phyloP scores from a whole-genome alignment of 1,284 basidiomycete species.

The Cryptococcus sp. region DNA sequence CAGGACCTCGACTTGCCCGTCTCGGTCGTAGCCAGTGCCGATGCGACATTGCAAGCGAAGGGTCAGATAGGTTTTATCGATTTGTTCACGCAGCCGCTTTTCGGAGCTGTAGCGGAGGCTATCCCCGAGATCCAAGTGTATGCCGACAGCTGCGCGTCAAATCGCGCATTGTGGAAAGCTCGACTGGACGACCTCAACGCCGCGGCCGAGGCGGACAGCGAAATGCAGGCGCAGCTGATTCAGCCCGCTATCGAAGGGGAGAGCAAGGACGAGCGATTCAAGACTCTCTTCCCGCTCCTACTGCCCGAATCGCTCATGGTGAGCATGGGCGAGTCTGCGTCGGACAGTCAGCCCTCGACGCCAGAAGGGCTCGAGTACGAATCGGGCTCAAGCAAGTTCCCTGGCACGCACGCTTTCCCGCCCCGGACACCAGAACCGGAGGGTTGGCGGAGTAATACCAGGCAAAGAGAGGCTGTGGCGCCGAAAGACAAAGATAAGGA shows the following conservation, averaged over 20 bases:
- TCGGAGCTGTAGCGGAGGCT: constrained; percentile 69
- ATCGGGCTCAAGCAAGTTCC: neutral
- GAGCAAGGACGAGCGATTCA: constrained; percentile 48
- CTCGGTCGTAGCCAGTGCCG: constrained; percentile 65
- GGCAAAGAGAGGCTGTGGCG: neutral
- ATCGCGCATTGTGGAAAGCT: constrained; percentile 67
- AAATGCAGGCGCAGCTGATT: constrained; percentile 23
- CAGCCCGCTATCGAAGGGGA: constrained; percentile 32
- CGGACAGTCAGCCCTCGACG: neutral
- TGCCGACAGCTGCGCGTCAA: constrained; percentile 64
- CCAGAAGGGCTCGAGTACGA: neutral
- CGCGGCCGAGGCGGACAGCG: constrained; percentile 12
- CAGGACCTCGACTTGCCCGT: constrained; percentile 71
- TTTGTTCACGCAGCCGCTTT: constrained; percentile 76
- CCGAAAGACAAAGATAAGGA: neutral
- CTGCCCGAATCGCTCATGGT: constrained; percentile 40
- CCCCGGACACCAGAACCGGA: too few species aligned
- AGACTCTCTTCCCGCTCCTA: constrained; percentile 54
- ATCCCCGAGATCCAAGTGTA: constrained; percentile 72
- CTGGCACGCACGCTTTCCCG: neutral
- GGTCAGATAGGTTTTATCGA: constrained; percentile 89
- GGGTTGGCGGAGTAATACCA: too few species aligned
- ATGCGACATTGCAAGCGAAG: constrained; percentile 70
- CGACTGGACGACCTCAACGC: constrained; percentile 57
- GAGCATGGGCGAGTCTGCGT: neutral